Percentiles rank a stretch among this genome's conserved stretches.
Evolutionary conservation across 139 green algal genomes (phyloP).

Genomic region (Tetraselmis striata): DNA sequence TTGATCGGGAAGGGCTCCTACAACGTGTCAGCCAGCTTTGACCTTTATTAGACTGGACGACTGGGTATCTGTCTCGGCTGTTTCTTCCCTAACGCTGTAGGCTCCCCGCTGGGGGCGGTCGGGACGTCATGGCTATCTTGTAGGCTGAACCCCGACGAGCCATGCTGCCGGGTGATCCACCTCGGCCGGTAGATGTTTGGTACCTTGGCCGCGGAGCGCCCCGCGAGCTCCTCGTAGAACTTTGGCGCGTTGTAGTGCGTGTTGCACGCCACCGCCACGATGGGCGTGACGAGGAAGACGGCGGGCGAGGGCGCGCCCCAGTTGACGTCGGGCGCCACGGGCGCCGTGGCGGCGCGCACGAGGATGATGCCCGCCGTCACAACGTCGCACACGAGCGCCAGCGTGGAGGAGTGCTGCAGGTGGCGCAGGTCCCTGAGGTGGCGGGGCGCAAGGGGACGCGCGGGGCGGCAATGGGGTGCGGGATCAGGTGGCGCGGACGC

Average conservation of each 20-base stretch:
- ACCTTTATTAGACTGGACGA: too few relatives aligned
- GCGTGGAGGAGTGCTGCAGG: background rate
- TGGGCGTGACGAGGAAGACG: background rate
- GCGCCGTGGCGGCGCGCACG: background rate
- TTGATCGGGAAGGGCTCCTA: too few relatives aligned
- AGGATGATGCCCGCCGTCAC: background rate
- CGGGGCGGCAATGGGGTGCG: too few relatives aligned
- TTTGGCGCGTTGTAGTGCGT: background rate
- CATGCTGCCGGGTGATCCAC: too few relatives aligned
- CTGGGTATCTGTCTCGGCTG: too few relatives aligned
- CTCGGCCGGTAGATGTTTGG: background rate
- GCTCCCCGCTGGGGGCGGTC: too few relatives aligned
- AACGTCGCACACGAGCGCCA: background rate
- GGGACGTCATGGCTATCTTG: too few relatives aligned
- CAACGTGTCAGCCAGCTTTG: too few relatives aligned
- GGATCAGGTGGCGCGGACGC: too few relatives aligned
- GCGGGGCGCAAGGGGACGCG: background rate
- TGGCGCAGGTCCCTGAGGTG: background rate
- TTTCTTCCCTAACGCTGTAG: too few relatives aligned
- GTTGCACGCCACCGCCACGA: background rate
- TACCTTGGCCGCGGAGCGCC: background rate
- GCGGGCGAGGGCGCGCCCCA: background rate
- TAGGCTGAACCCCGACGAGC: too few relatives aligned
- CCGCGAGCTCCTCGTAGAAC: background rate
- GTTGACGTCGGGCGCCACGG: background rate